phyloP scores from a whole-genome alignment of 306 rosid species.

The Urtica urens region DNA sequence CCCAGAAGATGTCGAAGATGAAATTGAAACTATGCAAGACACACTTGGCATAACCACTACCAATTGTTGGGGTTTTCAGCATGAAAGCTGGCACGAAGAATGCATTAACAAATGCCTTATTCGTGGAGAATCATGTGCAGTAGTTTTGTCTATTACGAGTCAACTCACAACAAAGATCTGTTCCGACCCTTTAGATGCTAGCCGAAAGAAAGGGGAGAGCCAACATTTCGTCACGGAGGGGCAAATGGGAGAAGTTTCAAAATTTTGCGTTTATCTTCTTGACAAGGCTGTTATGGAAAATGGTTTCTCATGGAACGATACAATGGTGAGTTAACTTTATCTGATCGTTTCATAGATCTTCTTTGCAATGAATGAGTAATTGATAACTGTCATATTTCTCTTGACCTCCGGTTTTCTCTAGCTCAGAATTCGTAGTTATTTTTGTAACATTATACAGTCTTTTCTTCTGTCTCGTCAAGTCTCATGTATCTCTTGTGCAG shows the following conservation, averaged over 20 bases:
- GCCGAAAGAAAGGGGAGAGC: constrained; percentile 17
- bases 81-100: constrained; percentile 57
- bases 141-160: constrained; percentile 43
- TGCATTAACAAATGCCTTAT: constrained; percentile 63
- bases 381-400: background rate
- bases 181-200: constrained; percentile 22
- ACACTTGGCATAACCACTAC: constrained; percentile 19
- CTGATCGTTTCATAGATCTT: constrained; percentile 11
- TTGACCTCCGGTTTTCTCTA: background rate
- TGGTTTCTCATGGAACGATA: constrained; percentile 61
- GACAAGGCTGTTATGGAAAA: constrained; percentile 39
- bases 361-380: background rate
- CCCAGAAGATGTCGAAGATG: constrained; percentile 38
- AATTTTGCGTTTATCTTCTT: constrained; percentile 66
- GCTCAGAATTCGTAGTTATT: constrained; percentile 1
- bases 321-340: constrained; percentile 41
- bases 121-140: constrained; percentile 52
- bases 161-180: constrained; percentile 46
- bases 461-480: background rate
- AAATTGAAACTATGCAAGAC: constrained; percentile 17
- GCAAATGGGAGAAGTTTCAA: constrained; percentile 45
- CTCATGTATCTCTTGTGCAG: constrained; percentile 25
- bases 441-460: background rate
- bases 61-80: constrained; percentile 56
- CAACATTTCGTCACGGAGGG: constrained; percentile 24